Evolutionary conservation across 768 basidiomycete genomes (phyloP).

Genomic region (Lyophyllum atratum): DNA sequence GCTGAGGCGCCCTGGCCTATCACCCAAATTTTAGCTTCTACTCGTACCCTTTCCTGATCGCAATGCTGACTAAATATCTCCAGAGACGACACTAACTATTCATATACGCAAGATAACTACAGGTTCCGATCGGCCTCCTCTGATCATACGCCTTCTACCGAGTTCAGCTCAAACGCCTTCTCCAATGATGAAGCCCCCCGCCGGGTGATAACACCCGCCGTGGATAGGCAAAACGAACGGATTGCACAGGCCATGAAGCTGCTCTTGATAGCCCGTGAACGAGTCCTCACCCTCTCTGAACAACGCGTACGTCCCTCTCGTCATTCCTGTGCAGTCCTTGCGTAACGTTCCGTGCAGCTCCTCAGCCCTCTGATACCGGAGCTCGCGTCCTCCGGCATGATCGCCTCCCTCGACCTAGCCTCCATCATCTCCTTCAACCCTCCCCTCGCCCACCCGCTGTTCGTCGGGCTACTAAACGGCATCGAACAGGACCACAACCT

Average conservation of each 20-base stretch:
- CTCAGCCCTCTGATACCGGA: slow-evolving; percentile 53
- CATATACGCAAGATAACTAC: slow-evolving; percentile 40
- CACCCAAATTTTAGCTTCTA: background rate
- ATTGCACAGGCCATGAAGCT: slow-evolving; percentile 68
- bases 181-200: slow-evolving; percentile 11
- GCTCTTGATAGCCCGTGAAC: slow-evolving; percentile 66
- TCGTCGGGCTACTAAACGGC: slow-evolving; percentile 54
- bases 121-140: slow-evolving; percentile 41
- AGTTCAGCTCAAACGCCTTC: slow-evolving; percentile 16
- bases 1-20: background rate
- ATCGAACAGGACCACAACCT: slow-evolving; percentile 35
- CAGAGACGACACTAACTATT: slow-evolving; percentile 49
- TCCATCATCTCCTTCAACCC: slow-evolving; percentile 70
- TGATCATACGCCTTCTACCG: slow-evolving; percentile 27
- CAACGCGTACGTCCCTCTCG: slow-evolving; percentile 54
- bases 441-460: slow-evolving; percentile 66
- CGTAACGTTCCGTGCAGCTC: slow-evolving; percentile 34
- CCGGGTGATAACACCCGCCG: slow-evolving; percentile 42
- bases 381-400: slow-evolving; percentile 48
- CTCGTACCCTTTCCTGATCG: background rate
- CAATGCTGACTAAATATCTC: background rate
- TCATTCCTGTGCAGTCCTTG: background rate
- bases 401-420: slow-evolving; percentile 69
- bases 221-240: slow-evolving; percentile 58
- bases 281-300: slow-evolving; percentile 74